Evolutionary conservation across 768 basidiomycete genomes (phyloP), one percentile per base, ranked within the genome.

Genomic region (Hypsizygus marmoreus): DNA sequence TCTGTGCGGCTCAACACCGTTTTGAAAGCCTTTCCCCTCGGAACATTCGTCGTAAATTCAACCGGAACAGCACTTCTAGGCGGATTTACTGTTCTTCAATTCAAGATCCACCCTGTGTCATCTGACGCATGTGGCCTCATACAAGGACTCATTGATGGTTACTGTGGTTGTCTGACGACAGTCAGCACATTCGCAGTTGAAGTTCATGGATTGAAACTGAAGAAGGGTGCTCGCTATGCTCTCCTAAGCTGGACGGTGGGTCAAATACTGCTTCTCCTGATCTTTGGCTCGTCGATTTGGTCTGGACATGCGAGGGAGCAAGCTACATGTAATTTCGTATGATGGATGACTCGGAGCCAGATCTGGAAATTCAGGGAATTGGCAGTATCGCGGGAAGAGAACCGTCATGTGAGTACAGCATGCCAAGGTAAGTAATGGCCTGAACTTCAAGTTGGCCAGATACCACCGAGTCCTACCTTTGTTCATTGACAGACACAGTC

Each of bases 141-240:
- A 31, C 86, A 90, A 59, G 95, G 92, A 1, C 67, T 98, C 28
- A 72, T 75, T 17, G 92, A 97, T 61, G 97, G 97, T 6, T 97
- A 92, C 61, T 97, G 95, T 61, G 97, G 94, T 9, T 94, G 92
- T 68, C 72, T 98, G 55, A 95, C 88, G 1, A 99, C 97, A 1
- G 79, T 99, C 55, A 92, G 89, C 64, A 98, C 95, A 13, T 95
- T 98, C 59, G 87, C 83, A 1, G 84, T 84, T 7, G 97, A 99
- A 62, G 62, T 90, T 16, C 67, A 73, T 25, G 77, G 78, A 31
- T 68, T 94, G 49, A 65, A 70, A 32, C 62, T 71, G 24, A 62
- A 79, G 64, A 81, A 77, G 58, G 81, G 83, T 22, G 81, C 76
- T 69, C 58, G 81, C 34, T 98, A 98, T 63, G 80, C 77, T 20